Evolutionary conservation across 2,329 filamentous ascomycete genomes (phyloP).

Genomic region (Metarhizium brunneum): DNA sequence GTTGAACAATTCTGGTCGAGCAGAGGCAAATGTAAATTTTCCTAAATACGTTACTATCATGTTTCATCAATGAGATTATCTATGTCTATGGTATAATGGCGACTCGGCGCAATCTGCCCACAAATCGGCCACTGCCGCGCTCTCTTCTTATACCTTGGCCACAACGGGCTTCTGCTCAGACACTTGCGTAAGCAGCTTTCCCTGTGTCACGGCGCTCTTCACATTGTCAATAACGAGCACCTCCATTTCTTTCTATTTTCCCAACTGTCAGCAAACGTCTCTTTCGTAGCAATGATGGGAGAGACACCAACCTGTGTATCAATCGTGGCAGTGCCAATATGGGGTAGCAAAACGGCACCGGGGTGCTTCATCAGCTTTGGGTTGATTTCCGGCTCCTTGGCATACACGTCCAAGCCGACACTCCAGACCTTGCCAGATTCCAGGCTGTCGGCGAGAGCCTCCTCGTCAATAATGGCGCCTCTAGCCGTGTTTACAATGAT

Average conservation of each 20-base stretch:
- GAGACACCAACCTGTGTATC: constrained; percentile 27
- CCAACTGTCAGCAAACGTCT: not conserved
- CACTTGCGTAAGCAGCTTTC: constrained; percentile 10
- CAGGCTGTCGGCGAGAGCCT: constrained; percentile 41
- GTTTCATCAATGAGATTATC: not conserved
- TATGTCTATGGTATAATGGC: not conserved
- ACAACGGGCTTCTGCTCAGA: constrained; percentile 5
- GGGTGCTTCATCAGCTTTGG: constrained; percentile 49
- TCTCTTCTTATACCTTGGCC: not conserved
- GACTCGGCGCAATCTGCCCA: not conserved
- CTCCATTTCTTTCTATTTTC: constrained; percentile 16
- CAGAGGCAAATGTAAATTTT: not conserved
- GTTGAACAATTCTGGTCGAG: too few relatives aligned
- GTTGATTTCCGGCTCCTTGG: constrained; percentile 51
- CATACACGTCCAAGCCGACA: constrained; percentile 48
- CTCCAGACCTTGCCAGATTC: constrained; percentile 44
- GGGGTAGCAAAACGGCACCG: constrained; percentile 53
- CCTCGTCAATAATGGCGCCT: constrained; percentile 47
- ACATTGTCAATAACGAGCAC: constrained; percentile 20
- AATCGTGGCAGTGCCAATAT: constrained; percentile 57
- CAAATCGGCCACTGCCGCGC: too few relatives aligned
- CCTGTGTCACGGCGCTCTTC: constrained; percentile 18
- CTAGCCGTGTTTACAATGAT: constrained; percentile 49
- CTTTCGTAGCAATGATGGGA: not conserved
- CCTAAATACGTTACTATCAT: not conserved